A percentile compares a stretch with the other conserved stretches of the same genome.
These are phyloP conservation scores for Xylariaceae sp. DNA, from an alignment of 2,329 filamentous ascomycete species.

Conservation along the genomic window DNA sequence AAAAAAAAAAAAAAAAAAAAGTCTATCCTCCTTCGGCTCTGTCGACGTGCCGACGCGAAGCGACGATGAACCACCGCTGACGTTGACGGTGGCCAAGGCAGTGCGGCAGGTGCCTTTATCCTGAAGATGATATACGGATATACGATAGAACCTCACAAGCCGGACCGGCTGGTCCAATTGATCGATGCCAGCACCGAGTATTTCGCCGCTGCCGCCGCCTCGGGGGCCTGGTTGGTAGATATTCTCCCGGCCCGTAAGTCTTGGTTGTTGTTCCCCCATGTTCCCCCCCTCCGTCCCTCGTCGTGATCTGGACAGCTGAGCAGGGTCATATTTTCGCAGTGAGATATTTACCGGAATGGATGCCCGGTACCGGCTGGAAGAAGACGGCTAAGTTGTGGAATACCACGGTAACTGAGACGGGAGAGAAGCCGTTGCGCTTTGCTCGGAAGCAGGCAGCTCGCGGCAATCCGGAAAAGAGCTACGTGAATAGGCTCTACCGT, in stretches of 20 bases:
- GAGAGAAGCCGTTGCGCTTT: conserved; percentile 23
- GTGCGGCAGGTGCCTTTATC: conserved; percentile 27
- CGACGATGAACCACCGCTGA: too few species aligned
- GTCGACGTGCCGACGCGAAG: too few species aligned
- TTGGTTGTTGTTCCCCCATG: neutral
- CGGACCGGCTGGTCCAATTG: conserved; percentile 24
- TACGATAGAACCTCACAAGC: conserved; percentile 17
- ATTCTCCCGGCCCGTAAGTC: conserved; percentile 23
- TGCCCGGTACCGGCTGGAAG: conserved; percentile 29
- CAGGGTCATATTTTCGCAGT: conserved; percentile 14
- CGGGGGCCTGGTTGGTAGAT: conserved; percentile 28
- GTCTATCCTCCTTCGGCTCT: too few species aligned
- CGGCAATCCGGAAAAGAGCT: conserved; percentile 13
- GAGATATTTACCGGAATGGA: conserved; percentile 25
- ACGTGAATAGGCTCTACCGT: conserved; percentile 8
- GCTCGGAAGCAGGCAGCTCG: conserved; percentile 19
- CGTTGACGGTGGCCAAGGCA: neutral
- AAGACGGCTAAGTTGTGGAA: conserved; percentile 15
- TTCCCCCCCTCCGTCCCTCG: neutral
- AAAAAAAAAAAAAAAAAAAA: too few species aligned
- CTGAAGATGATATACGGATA: conserved; percentile 30
- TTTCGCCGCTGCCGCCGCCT: conserved; percentile 15
- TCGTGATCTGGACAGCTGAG: too few species aligned
- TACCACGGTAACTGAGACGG: conserved; percentile 7
- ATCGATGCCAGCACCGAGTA: conserved; percentile 19